Evolutionary conservation across 2,329 filamentous ascomycete genomes (phyloP), one percentile per base, ranked within the genome.

Genomic region (Colletotrichum lini): DNA sequence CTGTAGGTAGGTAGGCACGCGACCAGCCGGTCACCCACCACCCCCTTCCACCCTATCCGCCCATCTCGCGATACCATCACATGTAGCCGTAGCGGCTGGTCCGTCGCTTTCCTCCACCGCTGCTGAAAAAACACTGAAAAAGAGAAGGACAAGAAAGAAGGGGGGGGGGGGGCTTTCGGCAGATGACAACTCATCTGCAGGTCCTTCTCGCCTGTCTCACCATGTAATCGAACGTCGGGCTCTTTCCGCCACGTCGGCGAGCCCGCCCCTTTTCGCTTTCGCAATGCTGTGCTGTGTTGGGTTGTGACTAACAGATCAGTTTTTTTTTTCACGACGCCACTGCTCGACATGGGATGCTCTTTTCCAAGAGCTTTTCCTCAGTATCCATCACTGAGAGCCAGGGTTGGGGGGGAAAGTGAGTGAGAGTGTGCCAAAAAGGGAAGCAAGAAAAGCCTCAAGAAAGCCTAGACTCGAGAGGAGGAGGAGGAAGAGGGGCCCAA

Each of bases 401-500:
- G 13, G 45, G 59, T 61, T 0, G 0, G 21, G 30, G 18, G 30
- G 10, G 1, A 49, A 16, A 18, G 7, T 38, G 30, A 54, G 30
- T 15, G n/a, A 6, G 30, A 15, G 26, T 23, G 30, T 23, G 10
- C 8, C 40, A 16, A 6, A 44, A 13, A 38, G n/a, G 12, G 15
- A 18, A 35, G 23, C 9, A 23, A 18, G 9, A 65, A 61, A 61
- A 21, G 38, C 63, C 47, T 60, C 56, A 53, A 23, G 18, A 35
- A 80, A 82, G 80, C 79, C 80, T 12, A 78, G 57, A 35, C 49
- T 53, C 45, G 30, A 8, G 18, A 9, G 16, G 21, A 21, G 26
- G 26, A n/a, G 18, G 23, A 54, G 18, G 8, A 35, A 35, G 30
- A 35, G 30, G 30, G 30, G 30, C 30, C 30, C 30, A 9, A 9